These are phyloP conservation scores for Spinacia oleracea DNA, from an alignment of 179 eudicot species.

Conservation along the genomic window DNA sequence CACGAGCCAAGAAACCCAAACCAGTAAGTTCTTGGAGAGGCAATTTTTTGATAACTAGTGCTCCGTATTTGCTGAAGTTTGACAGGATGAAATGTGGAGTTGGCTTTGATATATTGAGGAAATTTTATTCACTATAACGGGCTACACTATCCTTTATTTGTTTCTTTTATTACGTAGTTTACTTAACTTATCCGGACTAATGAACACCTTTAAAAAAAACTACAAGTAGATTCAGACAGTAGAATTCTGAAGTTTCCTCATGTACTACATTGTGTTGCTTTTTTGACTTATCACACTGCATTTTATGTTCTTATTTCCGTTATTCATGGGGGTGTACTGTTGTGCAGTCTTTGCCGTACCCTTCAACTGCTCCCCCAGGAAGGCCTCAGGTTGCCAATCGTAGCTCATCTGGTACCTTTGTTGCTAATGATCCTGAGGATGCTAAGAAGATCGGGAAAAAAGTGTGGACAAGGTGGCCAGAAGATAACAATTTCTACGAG, in stretches of 20 bases:
- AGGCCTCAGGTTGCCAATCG: slow-evolving; percentile 44
- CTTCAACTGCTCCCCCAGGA: slow-evolving; percentile 48
- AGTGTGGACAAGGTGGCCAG: slow-evolving; percentile 74
- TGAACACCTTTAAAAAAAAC: not conserved
- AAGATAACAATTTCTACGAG: slow-evolving; percentile 67
- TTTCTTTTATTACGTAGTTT: not conserved
- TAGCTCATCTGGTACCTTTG: slow-evolving; percentile 38
- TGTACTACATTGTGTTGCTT: not conserved
- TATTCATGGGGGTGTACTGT: slow-evolving; percentile 15
- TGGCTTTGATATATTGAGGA: not conserved
- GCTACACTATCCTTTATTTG: not conserved
- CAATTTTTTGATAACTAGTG: slow-evolving; percentile 1
- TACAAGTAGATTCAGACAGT: slow-evolving; percentile 3
- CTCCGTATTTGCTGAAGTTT: no score
- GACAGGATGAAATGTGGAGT: not conserved
- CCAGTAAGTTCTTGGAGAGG: slow-evolving; percentile 42
- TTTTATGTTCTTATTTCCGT: not conserved
- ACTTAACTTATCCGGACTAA: not conserved
- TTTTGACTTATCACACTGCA: slow-evolving; percentile 12
- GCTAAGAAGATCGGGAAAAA: slow-evolving; percentile 56
- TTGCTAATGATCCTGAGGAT: slow-evolving; percentile 39
- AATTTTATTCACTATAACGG: not conserved
- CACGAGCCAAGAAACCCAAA: slow-evolving; percentile 58
- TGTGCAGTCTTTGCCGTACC: slow-evolving; percentile 44
- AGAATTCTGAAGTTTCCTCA: not conserved